Base-by-base conservation (phyloP, 345 rosid species). In the Gossypium stocksii region DNA sequence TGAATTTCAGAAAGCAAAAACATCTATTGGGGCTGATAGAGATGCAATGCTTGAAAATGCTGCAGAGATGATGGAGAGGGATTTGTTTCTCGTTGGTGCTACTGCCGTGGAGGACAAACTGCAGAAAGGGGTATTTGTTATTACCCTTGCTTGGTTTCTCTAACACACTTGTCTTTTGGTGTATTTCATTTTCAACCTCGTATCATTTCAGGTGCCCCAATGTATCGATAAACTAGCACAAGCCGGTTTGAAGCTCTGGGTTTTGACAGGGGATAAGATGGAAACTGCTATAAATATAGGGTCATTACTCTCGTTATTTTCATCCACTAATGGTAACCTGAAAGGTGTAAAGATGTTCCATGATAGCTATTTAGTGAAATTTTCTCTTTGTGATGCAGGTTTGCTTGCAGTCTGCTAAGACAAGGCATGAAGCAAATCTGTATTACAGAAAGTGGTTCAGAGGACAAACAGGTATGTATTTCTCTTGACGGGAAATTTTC, bases 211-310 rank as follows among this genome's bases (percentile, higher is more conserved):
- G 99, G 99, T 95, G 27, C 96, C 98, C 54, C 93, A 93, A 79
- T 95, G 98, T 88, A 91, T 95, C 73, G 99, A 95, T 80, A 91
- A 91, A 78, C 97, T 95, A 71, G 98, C 98, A 23, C 98, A 91
- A 86, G 99, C 98, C 77, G 98, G 98, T 60, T 89, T 95, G 77
- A 95, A 93, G 83, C 46, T 95, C 72, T 95, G 99, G 99, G 98
- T 95, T 82, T 74, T 95, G 82, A 95, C 99, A 13, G 99, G 99
- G 74, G 99, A 95, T 80, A 95, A 95, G 79, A 91, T 95, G 99
- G 99, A 95, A 89, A 95, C 98, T 64, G 99, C 99, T 71, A 93
- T 95, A 77, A 95, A 95, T 79, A 95, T 95, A 59, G 99, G 99
- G 99, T 95, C 20, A 53, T 52, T 57, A 60, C 71, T 78, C 75